These are phyloP conservation scores for Xylariaceae sp. DNA, from an alignment of 2,329 filamentous ascomycete genomes.

Conservation along the genomic window DNA sequence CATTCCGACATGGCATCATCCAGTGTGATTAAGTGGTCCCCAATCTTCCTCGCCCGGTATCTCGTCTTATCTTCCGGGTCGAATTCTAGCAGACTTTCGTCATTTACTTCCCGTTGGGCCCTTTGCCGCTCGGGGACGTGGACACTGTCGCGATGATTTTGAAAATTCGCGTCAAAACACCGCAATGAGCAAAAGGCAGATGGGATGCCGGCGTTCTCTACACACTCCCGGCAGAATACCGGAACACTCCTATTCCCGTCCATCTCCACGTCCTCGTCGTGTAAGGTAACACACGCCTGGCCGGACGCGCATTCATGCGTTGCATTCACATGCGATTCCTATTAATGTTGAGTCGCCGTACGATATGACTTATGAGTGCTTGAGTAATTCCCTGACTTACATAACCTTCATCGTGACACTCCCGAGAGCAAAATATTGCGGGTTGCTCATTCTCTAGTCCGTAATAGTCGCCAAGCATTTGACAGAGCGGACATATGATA, in stretches of 20 bases:
- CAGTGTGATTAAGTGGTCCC: slow-evolving; percentile 33
- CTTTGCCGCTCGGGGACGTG: slow-evolving; percentile 36
- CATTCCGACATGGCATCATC: slow-evolving; percentile 31
- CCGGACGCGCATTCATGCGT: slow-evolving; percentile 48
- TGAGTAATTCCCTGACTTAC: slow-evolving; percentile 40
- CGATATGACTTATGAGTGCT: not conserved
- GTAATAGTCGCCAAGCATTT: slow-evolving; percentile 43
- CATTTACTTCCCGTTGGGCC: slow-evolving; percentile 30
- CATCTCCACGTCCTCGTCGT: slow-evolving; percentile 46
- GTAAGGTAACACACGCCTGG: slow-evolving; percentile 43
- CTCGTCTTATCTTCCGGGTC: slow-evolving; percentile 27
- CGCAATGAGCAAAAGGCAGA: slow-evolving; percentile 46
- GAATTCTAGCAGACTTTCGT: slow-evolving; percentile 32
- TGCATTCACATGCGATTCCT: slow-evolving; percentile 44
- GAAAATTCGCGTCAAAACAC: slow-evolving; percentile 48
- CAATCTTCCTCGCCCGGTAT: slow-evolving; percentile 33
- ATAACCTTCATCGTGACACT: slow-evolving; percentile 44
- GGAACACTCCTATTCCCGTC: slow-evolving; percentile 34
- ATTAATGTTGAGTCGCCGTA: slow-evolving; percentile 28
- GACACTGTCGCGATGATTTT: slow-evolving; percentile 42
- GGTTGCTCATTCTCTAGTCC: slow-evolving; percentile 39
- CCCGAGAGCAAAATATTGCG: slow-evolving; percentile 50
- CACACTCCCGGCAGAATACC: slow-evolving; percentile 47
- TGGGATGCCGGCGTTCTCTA: slow-evolving; percentile 39
- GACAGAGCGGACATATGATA: slow-evolving; percentile 49